These are phyloP conservation scores for Didymella lethalis DNA, from an alignment of 2,329 filamentous ascomycete species.

Conservation along the genomic window DNA sequence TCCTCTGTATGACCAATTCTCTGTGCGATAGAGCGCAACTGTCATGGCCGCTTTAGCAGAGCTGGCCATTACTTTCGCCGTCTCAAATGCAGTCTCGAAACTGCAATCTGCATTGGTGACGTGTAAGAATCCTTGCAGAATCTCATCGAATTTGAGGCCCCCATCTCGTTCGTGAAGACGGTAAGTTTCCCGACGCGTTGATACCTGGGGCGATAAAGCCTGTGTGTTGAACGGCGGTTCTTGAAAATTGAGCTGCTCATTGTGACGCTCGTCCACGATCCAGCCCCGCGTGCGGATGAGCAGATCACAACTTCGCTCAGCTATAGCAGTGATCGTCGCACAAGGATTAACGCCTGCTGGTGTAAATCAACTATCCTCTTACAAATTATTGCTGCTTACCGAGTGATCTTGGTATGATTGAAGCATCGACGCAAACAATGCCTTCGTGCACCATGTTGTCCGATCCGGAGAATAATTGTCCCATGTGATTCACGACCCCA, in stretches of 20 bases:
- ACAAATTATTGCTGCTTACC: not conserved
- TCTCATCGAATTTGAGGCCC: constrained; percentile 6
- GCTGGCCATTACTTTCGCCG: not conserved
- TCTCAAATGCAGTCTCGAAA: not conserved
- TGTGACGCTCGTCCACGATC: constrained; percentile 48
- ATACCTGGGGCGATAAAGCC: not conserved
- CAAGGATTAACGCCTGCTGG: constrained; percentile 65
- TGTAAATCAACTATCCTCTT: not conserved
- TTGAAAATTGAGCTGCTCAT: not conserved
- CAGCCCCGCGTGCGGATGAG: constrained; percentile 45
- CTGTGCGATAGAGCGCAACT: not conserved
- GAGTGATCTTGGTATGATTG: constrained; percentile 5
- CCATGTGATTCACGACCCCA: constrained; percentile 69
- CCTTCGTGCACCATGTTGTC: constrained; percentile 53
- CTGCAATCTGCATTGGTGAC: not conserved
- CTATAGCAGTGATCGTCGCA: constrained; percentile 73
- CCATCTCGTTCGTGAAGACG: not conserved
- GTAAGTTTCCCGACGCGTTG: not conserved
- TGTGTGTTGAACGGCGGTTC: not conserved
- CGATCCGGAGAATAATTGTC: constrained; percentile 65
- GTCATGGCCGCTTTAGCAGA: not conserved
- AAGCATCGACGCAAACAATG: constrained; percentile 6
- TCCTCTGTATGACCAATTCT: not conserved
- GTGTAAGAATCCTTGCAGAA: constrained; percentile 1
- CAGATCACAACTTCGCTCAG: constrained; percentile 67